phyloP scores from a whole-genome alignment of 208 protist genomes.

The Acanthamoeba lenticulata region DNA sequence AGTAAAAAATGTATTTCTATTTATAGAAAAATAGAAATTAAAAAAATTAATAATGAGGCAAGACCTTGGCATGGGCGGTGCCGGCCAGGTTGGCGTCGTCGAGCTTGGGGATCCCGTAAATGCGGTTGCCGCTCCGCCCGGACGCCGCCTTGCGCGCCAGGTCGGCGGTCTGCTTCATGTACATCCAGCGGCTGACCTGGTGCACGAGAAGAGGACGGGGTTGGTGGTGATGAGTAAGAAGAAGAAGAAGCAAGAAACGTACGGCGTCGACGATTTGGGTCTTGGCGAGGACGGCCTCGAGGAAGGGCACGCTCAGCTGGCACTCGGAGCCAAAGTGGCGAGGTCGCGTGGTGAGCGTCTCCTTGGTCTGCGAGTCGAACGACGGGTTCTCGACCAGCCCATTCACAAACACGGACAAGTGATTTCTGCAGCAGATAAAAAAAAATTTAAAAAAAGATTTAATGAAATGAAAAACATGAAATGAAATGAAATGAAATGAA shows the following conservation, averaged over 20 bases:
- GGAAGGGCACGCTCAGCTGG: constrained; percentile 94
- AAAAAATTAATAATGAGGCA: no score
- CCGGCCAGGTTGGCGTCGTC: constrained; percentile 99
- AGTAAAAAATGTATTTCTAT: no score
- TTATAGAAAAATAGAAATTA: no score
- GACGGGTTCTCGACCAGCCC: constrained; percentile 99
- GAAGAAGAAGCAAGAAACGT: not conserved
- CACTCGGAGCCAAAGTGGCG: constrained; percentile 97
- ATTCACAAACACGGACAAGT: constrained; percentile 99
- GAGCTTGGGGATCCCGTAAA: constrained; percentile 98
- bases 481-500: no score
- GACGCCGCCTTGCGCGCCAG: constrained; percentile 86
- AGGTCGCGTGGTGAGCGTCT: constrained; percentile 96
- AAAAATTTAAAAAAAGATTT: no score
- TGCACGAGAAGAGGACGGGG: not conserved
- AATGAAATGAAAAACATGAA: no score
- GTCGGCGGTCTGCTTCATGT: constrained; percentile 94
- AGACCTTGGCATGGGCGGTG: constrained; percentile 87
- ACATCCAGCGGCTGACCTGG: constrained; percentile 93
- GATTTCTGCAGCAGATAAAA: constrained; percentile 89
- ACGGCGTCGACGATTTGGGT: not conserved
- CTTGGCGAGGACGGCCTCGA: constrained; percentile 83
- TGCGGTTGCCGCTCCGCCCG: constrained; percentile 88
- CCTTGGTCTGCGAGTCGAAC: constrained; percentile 99
- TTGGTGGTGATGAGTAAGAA: not conserved